Evolutionary conservation across 164 flowering plant species (phyloP).

Genomic region (Litsea cubeba): DNA sequence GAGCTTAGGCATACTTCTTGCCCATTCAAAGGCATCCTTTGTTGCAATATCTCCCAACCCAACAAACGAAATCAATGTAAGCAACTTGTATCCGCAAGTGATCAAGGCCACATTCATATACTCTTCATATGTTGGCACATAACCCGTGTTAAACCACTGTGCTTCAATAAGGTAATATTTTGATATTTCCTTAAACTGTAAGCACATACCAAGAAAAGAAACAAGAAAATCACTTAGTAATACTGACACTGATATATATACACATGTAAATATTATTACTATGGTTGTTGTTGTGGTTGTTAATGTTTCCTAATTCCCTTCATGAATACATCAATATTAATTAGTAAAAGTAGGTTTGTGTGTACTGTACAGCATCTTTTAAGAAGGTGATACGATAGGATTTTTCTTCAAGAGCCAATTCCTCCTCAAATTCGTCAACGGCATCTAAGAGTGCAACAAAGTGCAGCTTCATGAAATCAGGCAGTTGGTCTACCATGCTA

Average conservation of each 20-base stretch:
- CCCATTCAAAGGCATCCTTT: conserved; percentile 30
- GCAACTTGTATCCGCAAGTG: conserved; percentile 7
- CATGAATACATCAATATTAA: too few species aligned
- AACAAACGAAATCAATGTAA: conserved; percentile 8
- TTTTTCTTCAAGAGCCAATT: background rate
- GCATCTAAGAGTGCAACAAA: background rate
- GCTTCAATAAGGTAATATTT: conserved; percentile 25
- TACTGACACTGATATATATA: too few species aligned
- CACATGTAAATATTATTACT: background rate
- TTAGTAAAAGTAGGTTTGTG: too few species aligned
- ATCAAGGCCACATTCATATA: conserved; percentile 16
- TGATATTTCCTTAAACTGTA: background rate
- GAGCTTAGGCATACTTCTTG: conserved; percentile 14
- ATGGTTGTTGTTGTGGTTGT: too few species aligned
- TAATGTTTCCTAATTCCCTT: too few species aligned
- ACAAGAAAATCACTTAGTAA: background rate
- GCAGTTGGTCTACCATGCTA: background rate
- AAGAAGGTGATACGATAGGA: background rate
- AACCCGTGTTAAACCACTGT: conserved; percentile 23
- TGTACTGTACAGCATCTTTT: conserved; percentile 5
- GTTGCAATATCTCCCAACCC: conserved; percentile 28
- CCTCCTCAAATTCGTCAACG: background rate
- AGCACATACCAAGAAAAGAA: background rate
- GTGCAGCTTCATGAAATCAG: conserved; percentile 1
- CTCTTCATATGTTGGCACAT: conserved; percentile 32